Evolutionary conservation across 2,329 filamentous ascomycete species (phyloP).

Genomic region (Penicillium sp.): DNA sequence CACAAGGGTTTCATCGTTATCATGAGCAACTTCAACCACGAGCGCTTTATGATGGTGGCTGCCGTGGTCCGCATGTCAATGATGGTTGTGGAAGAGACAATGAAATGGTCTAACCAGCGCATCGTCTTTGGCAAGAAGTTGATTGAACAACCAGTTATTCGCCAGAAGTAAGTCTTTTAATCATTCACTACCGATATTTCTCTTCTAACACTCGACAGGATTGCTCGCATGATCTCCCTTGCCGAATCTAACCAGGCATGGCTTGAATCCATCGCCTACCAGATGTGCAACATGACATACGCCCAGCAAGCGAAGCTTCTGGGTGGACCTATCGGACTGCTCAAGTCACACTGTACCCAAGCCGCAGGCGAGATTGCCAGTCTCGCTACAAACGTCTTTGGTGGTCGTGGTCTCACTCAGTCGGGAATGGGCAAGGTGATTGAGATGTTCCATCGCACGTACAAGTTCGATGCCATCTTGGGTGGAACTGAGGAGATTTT

Average conservation of each 20-base stretch:
- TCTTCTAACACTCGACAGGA: slow-evolving; percentile 40
- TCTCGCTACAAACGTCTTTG: slow-evolving; percentile 81
- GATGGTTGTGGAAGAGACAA: slow-evolving; percentile 73
- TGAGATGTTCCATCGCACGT: slow-evolving; percentile 79
- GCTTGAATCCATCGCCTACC: slow-evolving; percentile 80
- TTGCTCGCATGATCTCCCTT: slow-evolving; percentile 82
- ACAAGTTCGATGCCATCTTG: slow-evolving; percentile 76
- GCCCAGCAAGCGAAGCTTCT: slow-evolving; percentile 70
- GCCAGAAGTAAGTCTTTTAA: slow-evolving; percentile 62
- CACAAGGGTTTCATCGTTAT: slow-evolving; percentile 84
- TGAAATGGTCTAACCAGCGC: slow-evolving; percentile 87
- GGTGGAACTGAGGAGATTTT: slow-evolving; percentile 82
- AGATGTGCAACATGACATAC: slow-evolving; percentile 85
- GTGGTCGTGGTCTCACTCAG: slow-evolving; percentile 75
- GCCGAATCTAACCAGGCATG: slow-evolving; percentile 80
- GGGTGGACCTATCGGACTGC: slow-evolving; percentile 74
- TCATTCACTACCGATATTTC: neutral
- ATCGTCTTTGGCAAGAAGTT: slow-evolving; percentile 79
- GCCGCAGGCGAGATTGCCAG: slow-evolving; percentile 80
- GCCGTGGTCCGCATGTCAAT: slow-evolving; percentile 64
- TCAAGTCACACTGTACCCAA: slow-evolving; percentile 76
- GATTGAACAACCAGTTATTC: slow-evolving; percentile 76
- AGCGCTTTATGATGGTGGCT: slow-evolving; percentile 73
- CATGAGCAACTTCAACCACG: slow-evolving; percentile 85
- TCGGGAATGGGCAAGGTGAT: slow-evolving; percentile 78